Base-by-base conservation (phyloP, 2,329 filamentous ascomycete species). In the Chaetoscypha palmicola region DNA sequence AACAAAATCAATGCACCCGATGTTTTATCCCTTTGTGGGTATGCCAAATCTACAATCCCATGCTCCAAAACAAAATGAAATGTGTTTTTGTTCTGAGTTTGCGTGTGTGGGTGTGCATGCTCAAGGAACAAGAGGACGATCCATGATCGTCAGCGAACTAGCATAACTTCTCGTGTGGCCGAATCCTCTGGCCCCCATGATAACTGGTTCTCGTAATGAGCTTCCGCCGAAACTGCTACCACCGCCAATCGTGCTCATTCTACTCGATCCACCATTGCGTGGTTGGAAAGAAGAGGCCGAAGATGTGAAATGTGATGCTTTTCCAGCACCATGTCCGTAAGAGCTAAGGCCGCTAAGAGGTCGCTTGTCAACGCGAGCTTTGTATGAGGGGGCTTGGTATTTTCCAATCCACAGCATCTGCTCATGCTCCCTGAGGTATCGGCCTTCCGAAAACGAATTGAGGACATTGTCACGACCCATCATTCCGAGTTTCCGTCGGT, bases 381-480 rank as follows among this genome's bases (percentile, higher is more conserved):
- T 23, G 7, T 32, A 40, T 10, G 24, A 3, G 10, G 38, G 38
- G 2, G 38, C 38, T 40, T 40, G 38, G 20, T 32, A 31, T 37
- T 59, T 59, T 19, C 57, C 55, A 30, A 68, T 68, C 73, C 73
- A 76, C 45, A 74, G 69, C 70, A 73, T 75, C 53, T 81, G 76
- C 56, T 79, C 76, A 58, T 79, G 76, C 56, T 79, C 76, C 30
- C 77, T 71, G 17, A 79, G 68, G 56, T 79, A 80, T 1, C 76
- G 68, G 32, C 77, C 72, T 2, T 75, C 74, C 39, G 70, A 71
- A 60, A 80, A 80, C 10, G 69, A 73, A 51, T 75, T 74, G 42
- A 77, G 71, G 3, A 80, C 76, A 35, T 78, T 77, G 33, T 66
- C 65, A 17, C 77, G 69, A 1, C 72, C 73, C 63, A 72, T 72